Percentiles rank a stretch among this genome's conserved stretches.
Conservation (phyloP, 148 eudicot genomes). For the Vaccinium corymbosum region DNA sequence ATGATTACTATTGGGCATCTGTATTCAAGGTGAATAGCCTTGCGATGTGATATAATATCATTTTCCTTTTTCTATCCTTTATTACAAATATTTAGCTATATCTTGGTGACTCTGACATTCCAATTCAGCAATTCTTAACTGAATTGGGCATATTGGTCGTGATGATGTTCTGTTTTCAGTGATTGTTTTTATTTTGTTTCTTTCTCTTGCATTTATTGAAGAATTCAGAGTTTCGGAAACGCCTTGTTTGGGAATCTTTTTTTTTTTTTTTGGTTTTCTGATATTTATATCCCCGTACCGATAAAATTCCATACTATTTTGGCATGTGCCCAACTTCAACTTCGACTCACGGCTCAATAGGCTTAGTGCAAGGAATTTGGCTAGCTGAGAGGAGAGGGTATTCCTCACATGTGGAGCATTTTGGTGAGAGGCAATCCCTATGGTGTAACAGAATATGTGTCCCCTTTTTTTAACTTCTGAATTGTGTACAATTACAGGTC, state of each 20-base stretch:
- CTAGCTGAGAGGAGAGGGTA: neutral
- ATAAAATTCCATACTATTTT: neutral
- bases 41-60: neutral
- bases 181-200: neutral
- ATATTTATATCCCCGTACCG: neutral
- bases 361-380: neutral
- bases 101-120: neutral
- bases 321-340: neutral
- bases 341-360: neutral
- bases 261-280: neutral
- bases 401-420: neutral
- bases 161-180: neutral
- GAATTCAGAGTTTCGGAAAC: neutral
- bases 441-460: neutral
- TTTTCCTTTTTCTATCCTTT: neutral
- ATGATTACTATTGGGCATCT: constrained; percentile 99
- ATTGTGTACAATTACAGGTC: constrained; percentile 42
- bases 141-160: neutral
- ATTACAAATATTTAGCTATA: constrained; percentile 1
- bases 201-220: neutral
- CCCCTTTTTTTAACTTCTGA: neutral
- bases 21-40: constrained; percentile 61
- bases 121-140: neutral
- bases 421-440: neutral
- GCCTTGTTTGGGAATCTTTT: neutral